Evolutionary conservation across 495 filamentous ascomycete genomes (phyloP).

Genomic region (Physcia stellaris): DNA sequence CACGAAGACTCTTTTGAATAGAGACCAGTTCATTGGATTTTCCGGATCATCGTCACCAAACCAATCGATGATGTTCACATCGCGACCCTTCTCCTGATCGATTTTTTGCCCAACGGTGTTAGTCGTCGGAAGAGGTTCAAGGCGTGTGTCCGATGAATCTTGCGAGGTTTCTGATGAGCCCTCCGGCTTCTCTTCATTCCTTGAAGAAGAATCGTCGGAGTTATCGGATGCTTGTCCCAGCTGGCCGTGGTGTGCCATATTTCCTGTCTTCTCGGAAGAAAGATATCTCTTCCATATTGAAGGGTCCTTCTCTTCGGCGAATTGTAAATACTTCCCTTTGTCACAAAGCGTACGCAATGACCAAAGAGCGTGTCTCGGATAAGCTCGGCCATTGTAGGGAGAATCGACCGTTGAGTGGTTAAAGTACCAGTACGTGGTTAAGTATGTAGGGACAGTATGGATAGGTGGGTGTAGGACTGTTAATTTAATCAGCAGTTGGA

Average conservation of each 20-base stretch:
- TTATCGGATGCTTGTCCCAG: no score
- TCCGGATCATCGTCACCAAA: conserved; percentile 23
- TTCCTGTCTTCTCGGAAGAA: conserved; percentile 16
- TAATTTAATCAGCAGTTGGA: neutral
- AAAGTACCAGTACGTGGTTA: no score
- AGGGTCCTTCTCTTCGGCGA: conserved; percentile 23
- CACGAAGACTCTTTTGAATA: conserved; percentile 29
- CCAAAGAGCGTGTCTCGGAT: conserved; percentile 22
- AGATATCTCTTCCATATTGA: conserved; percentile 24
- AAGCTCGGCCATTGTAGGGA: conserved; percentile 17
- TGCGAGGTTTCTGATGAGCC: conserved; percentile 2
- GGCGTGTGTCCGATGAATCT: conserved; percentile 3
- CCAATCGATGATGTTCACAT: conserved; percentile 23
- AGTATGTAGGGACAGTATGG: no score
- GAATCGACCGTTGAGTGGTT: no score
- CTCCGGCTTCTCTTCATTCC: conserved; percentile 14
- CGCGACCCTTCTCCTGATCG: conserved; percentile 22
- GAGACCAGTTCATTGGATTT: conserved; percentile 30
- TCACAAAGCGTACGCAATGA: conserved; percentile 23
- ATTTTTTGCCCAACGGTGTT: conserved; percentile 9
- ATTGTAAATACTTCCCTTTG: conserved; percentile 16
- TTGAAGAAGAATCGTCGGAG: conserved; percentile 8
- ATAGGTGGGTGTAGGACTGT: neutral
- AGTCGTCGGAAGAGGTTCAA: conserved; percentile 14
- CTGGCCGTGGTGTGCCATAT: conserved; percentile 19